Conservation (phyloP, 129 eudicot species). For the Mikania micrantha region DNA sequence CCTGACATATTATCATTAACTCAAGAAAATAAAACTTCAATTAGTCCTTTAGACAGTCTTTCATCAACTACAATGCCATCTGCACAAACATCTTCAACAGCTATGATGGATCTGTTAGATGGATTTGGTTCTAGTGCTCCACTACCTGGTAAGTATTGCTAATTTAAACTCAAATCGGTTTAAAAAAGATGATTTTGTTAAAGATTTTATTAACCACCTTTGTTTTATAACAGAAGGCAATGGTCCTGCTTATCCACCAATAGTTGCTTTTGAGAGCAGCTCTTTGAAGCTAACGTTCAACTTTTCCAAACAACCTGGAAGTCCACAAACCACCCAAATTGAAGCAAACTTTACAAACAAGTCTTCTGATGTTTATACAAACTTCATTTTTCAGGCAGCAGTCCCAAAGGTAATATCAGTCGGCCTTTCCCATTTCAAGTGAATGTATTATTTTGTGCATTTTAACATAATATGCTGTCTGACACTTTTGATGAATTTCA, state of each 20-base stretch:
- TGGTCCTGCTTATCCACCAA: conserved; percentile 55
- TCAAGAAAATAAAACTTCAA: conserved; percentile 43
- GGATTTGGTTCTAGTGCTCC: conserved; percentile 54
- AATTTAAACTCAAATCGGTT: not conserved
- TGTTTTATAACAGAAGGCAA: conserved; percentile 39
- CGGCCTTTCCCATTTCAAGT: not conserved
- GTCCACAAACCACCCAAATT: conserved; percentile 50
- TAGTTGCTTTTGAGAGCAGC: conserved; percentile 85
- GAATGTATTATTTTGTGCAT: not conserved
- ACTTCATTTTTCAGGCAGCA: conserved; percentile 90
- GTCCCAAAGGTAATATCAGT: conserved; percentile 78
- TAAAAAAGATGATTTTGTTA: not conserved
- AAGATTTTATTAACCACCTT: conserved; percentile 7
- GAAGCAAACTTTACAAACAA: conserved; percentile 68
- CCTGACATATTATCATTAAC: conserved; percentile 51
- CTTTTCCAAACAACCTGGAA: conserved; percentile 70
- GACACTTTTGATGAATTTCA: conserved; percentile 12
- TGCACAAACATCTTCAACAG: conserved; percentile 40
- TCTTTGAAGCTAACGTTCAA: conserved; percentile 59
- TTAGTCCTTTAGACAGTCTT: conserved; percentile 31
- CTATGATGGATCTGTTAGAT: conserved; percentile 69
- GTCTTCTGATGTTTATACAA: conserved; percentile 51
- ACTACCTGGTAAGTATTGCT: conserved; percentile 37
- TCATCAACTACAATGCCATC: conserved; percentile 42
- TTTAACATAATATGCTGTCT: not conserved